These are phyloP conservation scores for Jimgerdemannia flammicorona DNA, from an alignment of 192 early-diverging fungal genomes.

Conservation along the genomic window DNA sequence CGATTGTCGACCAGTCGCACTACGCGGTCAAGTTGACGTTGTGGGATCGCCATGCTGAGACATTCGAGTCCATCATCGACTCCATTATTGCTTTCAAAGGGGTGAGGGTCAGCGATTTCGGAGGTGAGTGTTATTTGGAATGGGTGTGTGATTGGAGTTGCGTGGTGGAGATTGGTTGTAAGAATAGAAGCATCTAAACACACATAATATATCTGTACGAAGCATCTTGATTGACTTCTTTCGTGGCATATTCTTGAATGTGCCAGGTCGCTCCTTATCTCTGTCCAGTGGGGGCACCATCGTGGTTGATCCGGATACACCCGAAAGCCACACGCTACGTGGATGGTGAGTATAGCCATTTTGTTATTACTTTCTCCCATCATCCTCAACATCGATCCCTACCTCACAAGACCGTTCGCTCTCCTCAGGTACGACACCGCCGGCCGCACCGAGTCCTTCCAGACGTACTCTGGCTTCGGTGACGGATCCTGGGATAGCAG, in stretches of 20 bases:
- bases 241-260: not conserved
- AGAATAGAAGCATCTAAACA: not conserved
- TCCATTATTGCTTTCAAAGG: conserved; percentile 84
- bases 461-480: conserved; percentile 29
- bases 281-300: conserved; percentile 42
- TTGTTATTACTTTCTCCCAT: conserved; percentile 6
- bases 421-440: conserved; percentile 12
- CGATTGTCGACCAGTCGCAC: conserved; percentile 70
- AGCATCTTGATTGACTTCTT: conserved; percentile 7
- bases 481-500: conserved; percentile 20
- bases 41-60: conserved; percentile 83
- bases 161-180: conserved; percentile 32
- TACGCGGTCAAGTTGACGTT: conserved; percentile 76
- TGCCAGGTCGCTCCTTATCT: conserved; percentile 44
- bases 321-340: conserved; percentile 64
- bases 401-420: not conserved
- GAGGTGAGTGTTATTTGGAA: conserved; percentile 4
- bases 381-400: conserved; percentile 30
- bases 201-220: conserved; percentile 5
- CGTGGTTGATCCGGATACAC: conserved; percentile 68
- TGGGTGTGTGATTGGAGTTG: no score
- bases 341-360: conserved; percentile 63
- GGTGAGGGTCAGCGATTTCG: conserved; percentile 83
- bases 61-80: conserved; percentile 40
- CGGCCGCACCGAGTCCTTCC: conserved; percentile 11